These are phyloP conservation scores for Erodium texanum DNA, from an alignment of 441 rosid genomes.

Conservation along the genomic window DNA sequence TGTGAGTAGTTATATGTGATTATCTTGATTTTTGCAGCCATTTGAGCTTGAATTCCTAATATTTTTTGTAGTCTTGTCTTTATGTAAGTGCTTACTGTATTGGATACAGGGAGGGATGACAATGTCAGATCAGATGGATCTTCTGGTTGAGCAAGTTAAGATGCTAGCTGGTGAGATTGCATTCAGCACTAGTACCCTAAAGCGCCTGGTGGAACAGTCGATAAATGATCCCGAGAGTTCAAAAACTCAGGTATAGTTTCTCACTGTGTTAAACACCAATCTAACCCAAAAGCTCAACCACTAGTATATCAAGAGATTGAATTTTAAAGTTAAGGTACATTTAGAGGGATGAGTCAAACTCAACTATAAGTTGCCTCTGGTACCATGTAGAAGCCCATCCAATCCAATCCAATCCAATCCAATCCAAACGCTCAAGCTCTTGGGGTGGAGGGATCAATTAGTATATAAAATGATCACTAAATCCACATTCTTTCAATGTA, in stretches of 20 bases:
- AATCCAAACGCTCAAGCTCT: too few species aligned
- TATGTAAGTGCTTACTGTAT: conserved; percentile 8
- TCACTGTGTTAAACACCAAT: background rate
- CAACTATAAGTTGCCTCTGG: too few species aligned
- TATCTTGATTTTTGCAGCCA: background rate
- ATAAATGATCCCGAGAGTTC: conserved; percentile 76
- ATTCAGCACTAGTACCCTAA: conserved; percentile 85
- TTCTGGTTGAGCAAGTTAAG: conserved; percentile 94
- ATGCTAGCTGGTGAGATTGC: conserved; percentile 99
- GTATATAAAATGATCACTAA: too few species aligned
- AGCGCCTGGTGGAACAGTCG: conserved; percentile 88
- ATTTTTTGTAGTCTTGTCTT: background rate
- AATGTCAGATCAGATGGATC: conserved; percentile 91
- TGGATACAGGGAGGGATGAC: conserved; percentile 56
- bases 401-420: too few species aligned
- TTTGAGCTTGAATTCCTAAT: background rate
- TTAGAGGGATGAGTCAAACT: too few species aligned
- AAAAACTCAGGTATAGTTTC: conserved; percentile 53
- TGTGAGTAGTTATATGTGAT: background rate
- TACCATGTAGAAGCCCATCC: too few species aligned
- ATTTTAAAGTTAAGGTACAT: too few species aligned
- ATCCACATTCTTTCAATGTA: too few species aligned
- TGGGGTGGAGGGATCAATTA: too few species aligned
- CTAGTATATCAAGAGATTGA: too few species aligned
- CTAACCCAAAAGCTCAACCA: too few species aligned